Evolutionary conservation across 495 filamentous ascomycete species (phyloP), one percentile per base, ranked within the genome.

Genomic region (Trichoderma parareesei): DNA sequence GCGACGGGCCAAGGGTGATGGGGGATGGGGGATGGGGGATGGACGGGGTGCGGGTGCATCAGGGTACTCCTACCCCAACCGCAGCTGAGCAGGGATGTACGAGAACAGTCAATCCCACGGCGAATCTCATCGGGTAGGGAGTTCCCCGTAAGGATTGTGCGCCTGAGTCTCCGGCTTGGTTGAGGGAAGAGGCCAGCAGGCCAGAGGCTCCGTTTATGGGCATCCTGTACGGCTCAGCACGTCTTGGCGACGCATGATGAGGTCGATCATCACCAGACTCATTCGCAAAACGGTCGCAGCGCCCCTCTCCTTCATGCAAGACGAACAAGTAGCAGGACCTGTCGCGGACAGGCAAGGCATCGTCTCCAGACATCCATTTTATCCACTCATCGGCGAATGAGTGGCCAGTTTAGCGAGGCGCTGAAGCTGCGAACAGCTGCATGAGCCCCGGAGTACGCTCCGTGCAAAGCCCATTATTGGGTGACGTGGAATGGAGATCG

Each of bases 221-320:
- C 53, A 57, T 57, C 53, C 53, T 57, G 53, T n/a, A 57, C 20
- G 20, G 6, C 53, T 57, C 53, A 37, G 27, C 53, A 37, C 53
- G 37, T 8, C 53, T 35, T 57, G 53, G 53, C 53, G 53, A 57
- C 53, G 53, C 53, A 57, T 57, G 44, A 48, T 48, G 53, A 57
- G 53, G 53, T 57, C 53, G 53, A 57, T 57, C 53, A 57, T 57
- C 53, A 38, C 53, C 53, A 35, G 20, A 57, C 53, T 57, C 27
- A 57, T 57, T 35, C 33, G 27, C 20, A 37, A 35, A 16, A 57
- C 27, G 3, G 53, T 10, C 18, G 53, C 27, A 49, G 46, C 11
- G 27, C 53, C 53, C 53, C 53, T 57, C 53, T 57, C 37, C 33
- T 10, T 57, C 53, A 57, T 57, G 53, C 53, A 57, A 57, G 53